Evolutionary conservation across 345 rosid species (phyloP), one percentile per base, ranked within the genome.

Genomic region (Syzygium grande): DNA sequence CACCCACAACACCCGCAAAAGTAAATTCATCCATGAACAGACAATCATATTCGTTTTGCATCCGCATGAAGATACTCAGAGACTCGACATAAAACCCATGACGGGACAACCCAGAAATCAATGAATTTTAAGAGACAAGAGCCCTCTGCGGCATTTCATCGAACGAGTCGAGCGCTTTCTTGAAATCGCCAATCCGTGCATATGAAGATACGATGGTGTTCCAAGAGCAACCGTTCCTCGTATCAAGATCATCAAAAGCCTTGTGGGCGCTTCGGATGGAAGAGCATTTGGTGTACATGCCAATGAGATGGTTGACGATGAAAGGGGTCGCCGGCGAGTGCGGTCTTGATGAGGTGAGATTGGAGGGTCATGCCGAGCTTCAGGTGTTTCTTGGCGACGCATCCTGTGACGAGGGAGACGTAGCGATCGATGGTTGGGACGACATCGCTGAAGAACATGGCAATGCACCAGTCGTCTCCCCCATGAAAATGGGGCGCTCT

Each of bases 71-170:
- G 25, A 92, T 27, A 27, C 5, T 23, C 22, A 93, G 63, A 12
- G 91, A 87, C 59, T 93, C 91, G 43, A 53, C 56, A 51, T 91
- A 77, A 49, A 86, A 87, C 80, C 95, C 94, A 89, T 86, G 88
- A 30, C 51, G 90, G 79, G 89, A 92, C 16, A 93, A 88, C 11
- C 93, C 91, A 38, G 91, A 92, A 88, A 92, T 92, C 87, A 92
- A 84, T 19, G 93, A 90, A 87, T 93, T 93, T 54, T 88, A 92
- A 68, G 88, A 89, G 61, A 91, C 92, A 46, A 91, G 80, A 52
- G 91, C 93, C 86, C 86, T 91, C 59, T 90, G 84, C 10, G 93
- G 93, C 91, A 93, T 92, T 93, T 90, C 58, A 87, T 91, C 93
- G 58, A 93, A 90, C 93, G 90, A 25, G 19, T 84, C 30, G 46